These are phyloP conservation scores for Pseudopithomyces maydicus DNA, from an alignment of 2,329 filamentous ascomycete species.

Conservation along the genomic window DNA sequence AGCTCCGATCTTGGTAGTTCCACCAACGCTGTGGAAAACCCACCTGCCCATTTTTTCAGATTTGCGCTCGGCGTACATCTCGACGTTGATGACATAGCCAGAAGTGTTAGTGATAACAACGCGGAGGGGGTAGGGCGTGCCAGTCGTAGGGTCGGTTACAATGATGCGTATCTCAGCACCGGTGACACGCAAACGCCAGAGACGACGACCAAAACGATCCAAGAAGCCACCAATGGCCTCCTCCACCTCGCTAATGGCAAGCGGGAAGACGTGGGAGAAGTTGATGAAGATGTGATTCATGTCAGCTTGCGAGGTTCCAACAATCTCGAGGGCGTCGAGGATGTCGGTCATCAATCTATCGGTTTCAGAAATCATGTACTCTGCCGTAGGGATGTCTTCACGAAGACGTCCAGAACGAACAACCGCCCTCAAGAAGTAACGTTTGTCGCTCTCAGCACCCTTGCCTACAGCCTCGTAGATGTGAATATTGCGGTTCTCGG, in stretches of 20 bases:
- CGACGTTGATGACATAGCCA: slow-evolving; percentile 95
- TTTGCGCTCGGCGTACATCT: slow-evolving; percentile 97
- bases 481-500: slow-evolving; percentile 98
- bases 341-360: slow-evolving; percentile 98
- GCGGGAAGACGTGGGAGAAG: slow-evolving; percentile 95
- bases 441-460: slow-evolving; percentile 92
- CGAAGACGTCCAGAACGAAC: slow-evolving; percentile 92
- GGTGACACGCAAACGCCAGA: slow-evolving; percentile 94
- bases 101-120: slow-evolving; percentile 98
- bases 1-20: slow-evolving; percentile 90
- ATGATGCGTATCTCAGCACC: slow-evolving; percentile 98
- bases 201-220: slow-evolving; percentile 91
- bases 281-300: slow-evolving; percentile 99
- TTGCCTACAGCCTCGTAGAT: slow-evolving; percentile 97
- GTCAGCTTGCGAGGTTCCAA: slow-evolving; percentile 98
- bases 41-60: slow-evolving; percentile 93
- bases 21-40: slow-evolving; percentile 97
- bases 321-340: slow-evolving; percentile 95
- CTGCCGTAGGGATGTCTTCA: slow-evolving; percentile 97
- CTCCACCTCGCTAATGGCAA: slow-evolving; percentile 87
- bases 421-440: slow-evolving; percentile 96
- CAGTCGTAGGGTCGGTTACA: slow-evolving; percentile 86
- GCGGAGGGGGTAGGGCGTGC: slow-evolving; percentile 86
- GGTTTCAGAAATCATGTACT: slow-evolving; percentile 97
- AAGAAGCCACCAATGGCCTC: slow-evolving; percentile 93